A percentile compares a stretch with the other conserved stretches of the same genome.
Conservation (phyloP, 768 basidiomycete genomes). For the Podaxis sp. region DNA sequence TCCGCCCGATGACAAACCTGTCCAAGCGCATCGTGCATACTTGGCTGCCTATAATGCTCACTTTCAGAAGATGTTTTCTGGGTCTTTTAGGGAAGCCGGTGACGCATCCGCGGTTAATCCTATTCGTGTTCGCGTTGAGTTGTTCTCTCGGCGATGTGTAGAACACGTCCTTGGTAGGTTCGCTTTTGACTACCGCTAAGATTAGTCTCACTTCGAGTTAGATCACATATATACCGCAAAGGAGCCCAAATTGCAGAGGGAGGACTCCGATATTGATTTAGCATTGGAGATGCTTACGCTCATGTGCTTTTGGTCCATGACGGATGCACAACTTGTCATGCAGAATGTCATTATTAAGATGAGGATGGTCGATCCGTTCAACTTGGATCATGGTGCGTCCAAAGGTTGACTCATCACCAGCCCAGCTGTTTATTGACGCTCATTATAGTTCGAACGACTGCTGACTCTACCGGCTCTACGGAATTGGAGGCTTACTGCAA, state of each 20-base stretch:
- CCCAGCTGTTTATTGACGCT: background rate
- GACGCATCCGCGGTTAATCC: conserved; percentile 14
- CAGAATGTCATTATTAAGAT: conserved; percentile 9
- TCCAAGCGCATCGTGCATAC: conserved; percentile 33
- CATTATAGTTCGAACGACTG: conserved; percentile 20
- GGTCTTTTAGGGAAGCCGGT: conserved; percentile 19
- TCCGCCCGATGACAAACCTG: conserved; percentile 15
- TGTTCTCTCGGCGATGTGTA: conserved; percentile 20
- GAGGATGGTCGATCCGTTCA: conserved; percentile 26
- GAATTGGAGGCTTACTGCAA: conserved; percentile 20
- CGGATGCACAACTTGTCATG: conserved; percentile 1
- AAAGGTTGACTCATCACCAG: background rate
- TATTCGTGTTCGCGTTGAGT: conserved; percentile 7
- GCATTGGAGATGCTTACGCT: conserved; percentile 12
- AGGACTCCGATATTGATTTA: conserved; percentile 9
- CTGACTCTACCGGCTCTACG: conserved; percentile 16
- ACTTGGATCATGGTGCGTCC: conserved; percentile 23
- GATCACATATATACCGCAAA: conserved; percentile 29
- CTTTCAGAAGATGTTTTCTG: conserved; percentile 27
- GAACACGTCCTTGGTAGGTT: conserved; percentile 24
- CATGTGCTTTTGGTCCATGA: conserved; percentile 7
- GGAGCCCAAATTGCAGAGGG: background rate
- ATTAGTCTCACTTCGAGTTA: conserved; percentile 11
- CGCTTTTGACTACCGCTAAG: background rate
- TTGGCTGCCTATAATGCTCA: conserved; percentile 29